Conservation (phyloP, 2,329 filamentous ascomycete species). For the Aureobasidium pullulans region DNA sequence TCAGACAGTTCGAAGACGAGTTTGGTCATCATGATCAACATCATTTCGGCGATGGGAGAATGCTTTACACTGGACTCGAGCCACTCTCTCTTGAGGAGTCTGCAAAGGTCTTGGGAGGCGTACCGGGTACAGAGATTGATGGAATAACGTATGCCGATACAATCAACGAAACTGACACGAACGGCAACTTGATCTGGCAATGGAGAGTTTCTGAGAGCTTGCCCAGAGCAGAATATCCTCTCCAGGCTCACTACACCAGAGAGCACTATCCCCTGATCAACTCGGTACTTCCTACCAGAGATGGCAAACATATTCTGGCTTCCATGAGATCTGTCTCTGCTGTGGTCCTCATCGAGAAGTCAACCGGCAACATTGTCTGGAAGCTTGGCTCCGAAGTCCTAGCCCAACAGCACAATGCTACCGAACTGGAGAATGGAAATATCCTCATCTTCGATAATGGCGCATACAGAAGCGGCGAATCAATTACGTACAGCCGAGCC, state of each 20-base stretch:
- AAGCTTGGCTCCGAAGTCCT: constrained; percentile 34
- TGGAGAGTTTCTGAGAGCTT: constrained; percentile 39
- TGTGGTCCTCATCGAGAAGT: constrained; percentile 36
- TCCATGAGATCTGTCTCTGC: constrained; percentile 37
- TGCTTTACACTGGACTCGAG: constrained; percentile 39
- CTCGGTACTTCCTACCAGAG: constrained; percentile 31
- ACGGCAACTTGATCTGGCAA: constrained; percentile 35
- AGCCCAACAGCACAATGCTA: constrained; percentile 40
- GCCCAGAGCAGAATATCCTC: constrained; percentile 30
- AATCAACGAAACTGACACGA: constrained; percentile 36
- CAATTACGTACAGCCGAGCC: constrained; percentile 36
- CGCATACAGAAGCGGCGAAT: constrained; percentile 33
- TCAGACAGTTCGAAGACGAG: constrained; percentile 35
- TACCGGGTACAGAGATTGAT: constrained; percentile 34
- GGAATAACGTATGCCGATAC: constrained; percentile 35
- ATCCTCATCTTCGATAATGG: constrained; percentile 44
- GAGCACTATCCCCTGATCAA: constrained; percentile 43
- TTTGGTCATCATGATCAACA: constrained; percentile 41
- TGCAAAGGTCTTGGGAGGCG: constrained; percentile 33
- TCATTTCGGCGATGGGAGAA: constrained; percentile 35
- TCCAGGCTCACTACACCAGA: constrained; percentile 34
- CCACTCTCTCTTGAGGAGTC: constrained; percentile 31
- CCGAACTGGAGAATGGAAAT: constrained; percentile 34
- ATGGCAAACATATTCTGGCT: constrained; percentile 36
- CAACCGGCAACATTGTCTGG: constrained; percentile 37